These are phyloP conservation scores for Nidularia sp. DNA, from an alignment of 768 basidiomycete genomes.

Conservation along the genomic window DNA sequence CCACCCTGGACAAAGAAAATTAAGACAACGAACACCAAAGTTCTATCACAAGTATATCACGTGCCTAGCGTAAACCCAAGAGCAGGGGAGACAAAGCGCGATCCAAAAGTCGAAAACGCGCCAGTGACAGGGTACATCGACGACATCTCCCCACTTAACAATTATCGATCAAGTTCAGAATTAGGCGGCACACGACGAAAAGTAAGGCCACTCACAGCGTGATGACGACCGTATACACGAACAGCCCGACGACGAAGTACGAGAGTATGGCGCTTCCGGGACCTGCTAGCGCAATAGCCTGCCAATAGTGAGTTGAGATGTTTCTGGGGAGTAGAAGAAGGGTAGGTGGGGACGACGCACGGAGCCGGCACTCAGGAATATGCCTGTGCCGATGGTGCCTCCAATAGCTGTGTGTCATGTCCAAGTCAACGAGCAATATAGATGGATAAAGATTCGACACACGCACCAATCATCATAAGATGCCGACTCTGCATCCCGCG, in stretches of 20 bases:
- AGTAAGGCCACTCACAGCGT: slow-evolving; percentile 33
- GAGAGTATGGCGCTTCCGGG: slow-evolving; percentile 61
- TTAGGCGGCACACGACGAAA: too few relatives aligned
- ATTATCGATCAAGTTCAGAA: neutral
- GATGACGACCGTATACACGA: slow-evolving; percentile 60
- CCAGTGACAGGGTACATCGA: slow-evolving; percentile 61
- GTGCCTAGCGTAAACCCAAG: slow-evolving; percentile 55
- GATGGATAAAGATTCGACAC: neutral
- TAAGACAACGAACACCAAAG: neutral
- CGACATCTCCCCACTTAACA: slow-evolving; percentile 57
- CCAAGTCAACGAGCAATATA: neutral
- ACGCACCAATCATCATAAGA: slow-evolving; percentile 26
- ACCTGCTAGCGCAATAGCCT: slow-evolving; percentile 54
- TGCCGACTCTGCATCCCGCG: slow-evolving; percentile 24
- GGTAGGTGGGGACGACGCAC: slow-evolving; percentile 19
- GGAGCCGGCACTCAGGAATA: slow-evolving; percentile 57
- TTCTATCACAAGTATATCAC: neutral
- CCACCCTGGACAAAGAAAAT: slow-evolving; percentile 34
- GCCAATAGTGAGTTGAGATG: too few relatives aligned
- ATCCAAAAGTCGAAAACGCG: slow-evolving; percentile 54
- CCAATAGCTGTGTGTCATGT: slow-evolving; percentile 35
- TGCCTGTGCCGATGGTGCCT: slow-evolving; percentile 57
- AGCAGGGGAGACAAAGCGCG: slow-evolving; percentile 55
- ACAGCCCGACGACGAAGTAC: slow-evolving; percentile 54
- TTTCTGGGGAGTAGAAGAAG: neutral